phyloP scores from a whole-genome alignment of 2,329 filamentous ascomycete genomes.

The Ophiognomonia clavigignenti-juglandacearum region DNA sequence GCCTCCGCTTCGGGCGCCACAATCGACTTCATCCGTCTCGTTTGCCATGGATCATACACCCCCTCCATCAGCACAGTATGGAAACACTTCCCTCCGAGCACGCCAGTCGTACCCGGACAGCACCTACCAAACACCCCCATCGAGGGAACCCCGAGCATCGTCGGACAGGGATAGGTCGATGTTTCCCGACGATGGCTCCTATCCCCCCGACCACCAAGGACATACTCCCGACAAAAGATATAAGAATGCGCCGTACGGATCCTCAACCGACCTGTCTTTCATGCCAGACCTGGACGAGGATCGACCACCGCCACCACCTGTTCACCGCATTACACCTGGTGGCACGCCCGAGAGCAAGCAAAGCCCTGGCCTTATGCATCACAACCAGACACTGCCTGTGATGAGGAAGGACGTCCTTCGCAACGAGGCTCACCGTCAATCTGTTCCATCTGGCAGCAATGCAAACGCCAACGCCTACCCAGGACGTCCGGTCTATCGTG shows the following conservation, averaged over 20 bases:
- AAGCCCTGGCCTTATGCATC: constrained; percentile 2
- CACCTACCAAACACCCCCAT: constrained; percentile 17
- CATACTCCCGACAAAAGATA: constrained; percentile 28
- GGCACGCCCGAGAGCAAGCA: constrained; percentile 7
- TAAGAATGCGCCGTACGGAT: constrained; percentile 25
- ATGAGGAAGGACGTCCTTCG: constrained; percentile 57
- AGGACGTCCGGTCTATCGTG: constrained; percentile 48
- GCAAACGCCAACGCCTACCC: constrained; percentile 44
- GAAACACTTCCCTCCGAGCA: constrained; percentile 31
- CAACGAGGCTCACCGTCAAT: constrained; percentile 52
- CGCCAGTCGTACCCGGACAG: constrained; percentile 27
- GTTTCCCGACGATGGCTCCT: constrained; percentile 33
- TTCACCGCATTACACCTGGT: constrained; percentile 41
- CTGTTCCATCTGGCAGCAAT: no score
- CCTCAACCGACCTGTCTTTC: constrained; percentile 26
- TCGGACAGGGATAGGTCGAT: constrained; percentile 30
- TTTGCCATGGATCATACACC: constrained; percentile 49
- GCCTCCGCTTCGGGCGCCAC: constrained; percentile 39
- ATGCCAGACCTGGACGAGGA: constrained; percentile 31
- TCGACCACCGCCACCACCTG: constrained; percentile 52
- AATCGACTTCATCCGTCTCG: constrained; percentile 35
- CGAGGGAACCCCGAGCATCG: constrained; percentile 9
- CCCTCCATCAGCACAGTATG: constrained; percentile 48
- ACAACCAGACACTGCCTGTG: constrained; percentile 30
- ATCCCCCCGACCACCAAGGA: constrained; percentile 30